A percentile compares a stretch with the other conserved stretches of the same genome.
Evolutionary conservation across 352 stramenopile genomes (phyloP).

Genomic region (Globisporangium carolinianum): DNA sequence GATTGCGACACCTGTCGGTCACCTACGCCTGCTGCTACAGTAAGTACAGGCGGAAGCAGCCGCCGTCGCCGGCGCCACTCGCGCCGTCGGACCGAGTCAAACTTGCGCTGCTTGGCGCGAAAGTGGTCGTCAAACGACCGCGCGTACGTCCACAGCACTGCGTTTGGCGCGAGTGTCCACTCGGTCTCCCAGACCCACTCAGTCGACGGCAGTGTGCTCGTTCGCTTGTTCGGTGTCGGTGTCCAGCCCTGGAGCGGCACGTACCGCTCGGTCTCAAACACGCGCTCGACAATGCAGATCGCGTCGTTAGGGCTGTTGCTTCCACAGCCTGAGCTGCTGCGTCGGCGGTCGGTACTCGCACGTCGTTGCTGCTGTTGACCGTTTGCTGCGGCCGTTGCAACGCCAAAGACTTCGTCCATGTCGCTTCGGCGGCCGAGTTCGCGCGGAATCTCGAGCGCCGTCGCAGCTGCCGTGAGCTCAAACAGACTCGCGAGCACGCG

Average conservation of each 20-base stretch:
- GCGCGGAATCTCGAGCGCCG: slow-evolving; percentile 45
- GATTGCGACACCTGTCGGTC: too few species aligned
- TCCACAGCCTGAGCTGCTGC: neutral
- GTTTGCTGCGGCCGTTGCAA: neutral
- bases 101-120: slow-evolving; percentile 68
- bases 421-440: slow-evolving; percentile 37
- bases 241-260: slow-evolving; percentile 69
- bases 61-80: slow-evolving; percentile 57
- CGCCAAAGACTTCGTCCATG: slow-evolving; percentile 34
- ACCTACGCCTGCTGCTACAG: neutral
- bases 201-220: slow-evolving; percentile 57
- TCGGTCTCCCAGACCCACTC: slow-evolving; percentile 81
- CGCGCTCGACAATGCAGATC: slow-evolving; percentile 54
- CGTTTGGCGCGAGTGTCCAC: slow-evolving; percentile 29
- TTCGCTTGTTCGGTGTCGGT: slow-evolving; percentile 46
- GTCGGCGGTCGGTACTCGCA: neutral
- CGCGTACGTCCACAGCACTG: slow-evolving; percentile 47
- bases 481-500: slow-evolving; percentile 43
- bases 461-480: slow-evolving; percentile 38
- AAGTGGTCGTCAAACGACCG: slow-evolving; percentile 66
- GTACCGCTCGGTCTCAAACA: slow-evolving; percentile 70
- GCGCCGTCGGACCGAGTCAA: slow-evolving; percentile 61
- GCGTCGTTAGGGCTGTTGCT: neutral
- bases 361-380: slow-evolving; percentile 8
- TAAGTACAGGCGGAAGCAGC: slow-evolving; percentile 49